phyloP scores from a whole-genome alignment of 768 basidiomycete species.

The Cystofilobasidium ferigula region DNA sequence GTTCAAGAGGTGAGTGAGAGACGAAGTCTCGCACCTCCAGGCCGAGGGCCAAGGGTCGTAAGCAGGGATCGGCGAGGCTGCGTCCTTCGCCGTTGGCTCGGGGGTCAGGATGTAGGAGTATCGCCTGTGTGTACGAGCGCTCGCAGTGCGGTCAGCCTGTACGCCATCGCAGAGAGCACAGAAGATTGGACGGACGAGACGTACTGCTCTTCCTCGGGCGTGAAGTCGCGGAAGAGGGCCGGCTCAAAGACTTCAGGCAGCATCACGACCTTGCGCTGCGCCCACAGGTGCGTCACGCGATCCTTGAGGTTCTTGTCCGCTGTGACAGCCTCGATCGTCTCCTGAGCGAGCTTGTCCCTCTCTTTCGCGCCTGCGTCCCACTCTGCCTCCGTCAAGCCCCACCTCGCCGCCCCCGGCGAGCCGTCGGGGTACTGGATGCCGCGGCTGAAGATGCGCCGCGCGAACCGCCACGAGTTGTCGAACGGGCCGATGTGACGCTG shows the following conservation, averaged over 20 bases:
- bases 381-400: neutral
- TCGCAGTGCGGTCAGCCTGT: no score
- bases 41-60: neutral
- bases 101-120: no score
- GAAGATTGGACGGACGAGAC: neutral
- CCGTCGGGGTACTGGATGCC: neutral
- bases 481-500: neutral
- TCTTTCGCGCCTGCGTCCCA: neutral
- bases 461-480: neutral
- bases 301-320: neutral
- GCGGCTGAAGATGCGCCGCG: neutral
- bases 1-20: neutral
- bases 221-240: neutral
- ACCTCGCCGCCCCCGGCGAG: neutral
- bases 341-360: neutral
- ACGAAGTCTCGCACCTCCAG: no score
- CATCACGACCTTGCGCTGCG: neutral
- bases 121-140: no score
- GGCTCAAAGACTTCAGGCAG: neutral
- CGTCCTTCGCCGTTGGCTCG: neutral
- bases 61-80: no score
- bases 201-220: neutral
- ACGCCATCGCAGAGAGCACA: neutral
- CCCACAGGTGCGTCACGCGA: neutral
- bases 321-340: neutral